Evolutionary conservation across 2,329 filamentous ascomycete genomes (phyloP).

Genomic region (Metarhizium robertsii): DNA sequence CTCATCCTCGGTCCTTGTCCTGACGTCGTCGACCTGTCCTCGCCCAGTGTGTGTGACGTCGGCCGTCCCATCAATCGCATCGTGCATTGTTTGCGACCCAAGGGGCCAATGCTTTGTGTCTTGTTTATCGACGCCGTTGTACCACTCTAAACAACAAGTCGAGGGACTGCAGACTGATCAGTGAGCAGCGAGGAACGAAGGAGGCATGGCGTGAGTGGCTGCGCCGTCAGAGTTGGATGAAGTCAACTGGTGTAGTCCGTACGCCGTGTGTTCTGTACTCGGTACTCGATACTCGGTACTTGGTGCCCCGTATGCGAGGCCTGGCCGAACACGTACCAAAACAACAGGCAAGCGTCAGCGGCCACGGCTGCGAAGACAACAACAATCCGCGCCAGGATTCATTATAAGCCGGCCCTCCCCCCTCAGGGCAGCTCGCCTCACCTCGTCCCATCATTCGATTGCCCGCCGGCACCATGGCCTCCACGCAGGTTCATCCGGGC

Average conservation of each 20-base stretch:
- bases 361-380: neutral
- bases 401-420: too few species aligned
- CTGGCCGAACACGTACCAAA: neutral
- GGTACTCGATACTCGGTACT: too few species aligned
- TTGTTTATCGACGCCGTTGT: neutral
- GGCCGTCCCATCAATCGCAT: neutral
- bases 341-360: neutral
- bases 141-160: neutral
- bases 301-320: too few species aligned
- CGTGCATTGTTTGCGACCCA: neutral
- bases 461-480: constrained; percentile 18
- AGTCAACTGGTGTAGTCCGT: neutral
- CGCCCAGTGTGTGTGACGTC: neutral
- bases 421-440: neutral
- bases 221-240: neutral
- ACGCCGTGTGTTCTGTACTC: too few species aligned
- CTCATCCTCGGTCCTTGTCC: neutral
- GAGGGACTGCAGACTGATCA: neutral
- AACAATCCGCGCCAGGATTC: neutral
- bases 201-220: neutral
- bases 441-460: neutral
- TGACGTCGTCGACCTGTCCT: neutral
- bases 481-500: constrained; percentile 19
- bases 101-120: neutral
- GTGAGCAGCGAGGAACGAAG: neutral